Conservation (phyloP, 148 eudicot species). For the Rheum nobile region DNA sequence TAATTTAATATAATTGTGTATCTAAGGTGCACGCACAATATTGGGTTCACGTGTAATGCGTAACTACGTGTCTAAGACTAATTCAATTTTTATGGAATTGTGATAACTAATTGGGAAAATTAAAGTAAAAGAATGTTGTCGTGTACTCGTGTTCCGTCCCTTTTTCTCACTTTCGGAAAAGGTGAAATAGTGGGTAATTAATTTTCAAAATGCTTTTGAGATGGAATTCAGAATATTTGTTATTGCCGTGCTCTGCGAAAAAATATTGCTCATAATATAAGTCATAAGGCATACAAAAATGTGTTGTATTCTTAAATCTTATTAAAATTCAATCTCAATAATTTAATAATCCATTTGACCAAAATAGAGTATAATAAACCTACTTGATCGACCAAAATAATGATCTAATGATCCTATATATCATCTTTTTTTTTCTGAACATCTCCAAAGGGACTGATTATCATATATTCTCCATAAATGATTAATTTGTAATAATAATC, state of each 20-base stretch:
- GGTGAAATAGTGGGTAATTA: background rate
- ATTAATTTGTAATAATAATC: background rate
- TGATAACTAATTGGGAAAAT: background rate
- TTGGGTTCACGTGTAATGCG: conserved; percentile 1
- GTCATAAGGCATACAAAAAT: background rate
- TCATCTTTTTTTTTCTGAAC: no score
- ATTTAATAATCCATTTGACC: background rate
- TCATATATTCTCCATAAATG: background rate
- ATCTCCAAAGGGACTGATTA: background rate
- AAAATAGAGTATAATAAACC: background rate
- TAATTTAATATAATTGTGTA: background rate
- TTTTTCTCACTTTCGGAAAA: conserved; percentile 6
- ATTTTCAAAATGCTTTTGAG: background rate
- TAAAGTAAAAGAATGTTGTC: background rate
- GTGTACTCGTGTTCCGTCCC: background rate
- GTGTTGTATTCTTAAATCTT: background rate
- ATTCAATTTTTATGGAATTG: background rate
- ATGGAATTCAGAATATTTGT: no score
- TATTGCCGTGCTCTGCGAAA: background rate
- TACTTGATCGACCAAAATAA: background rate
- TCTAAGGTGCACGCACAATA: background rate
- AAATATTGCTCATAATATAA: background rate
- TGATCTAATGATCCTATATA: background rate
- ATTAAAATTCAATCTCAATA: background rate
- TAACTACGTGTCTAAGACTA: background rate